Conservation (phyloP, 2,329 filamentous ascomycete genomes). For the Trematosphaeria pertusa region DNA sequence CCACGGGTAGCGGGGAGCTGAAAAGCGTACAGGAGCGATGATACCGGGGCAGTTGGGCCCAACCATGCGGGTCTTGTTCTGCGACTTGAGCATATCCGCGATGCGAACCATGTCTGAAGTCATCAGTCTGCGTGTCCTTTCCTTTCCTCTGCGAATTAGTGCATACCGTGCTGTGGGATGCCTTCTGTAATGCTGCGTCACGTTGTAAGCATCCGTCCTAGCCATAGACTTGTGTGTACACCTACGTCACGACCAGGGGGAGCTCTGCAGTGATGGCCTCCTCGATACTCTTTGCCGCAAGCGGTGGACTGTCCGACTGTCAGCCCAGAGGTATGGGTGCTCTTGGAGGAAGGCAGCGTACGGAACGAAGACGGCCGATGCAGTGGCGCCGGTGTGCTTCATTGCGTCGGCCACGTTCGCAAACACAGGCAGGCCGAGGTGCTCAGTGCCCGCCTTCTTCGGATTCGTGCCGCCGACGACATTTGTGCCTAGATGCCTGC, state of each 20-base stretch:
- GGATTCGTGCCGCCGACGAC: constrained; percentile 98
- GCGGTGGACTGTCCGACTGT: constrained; percentile 73
- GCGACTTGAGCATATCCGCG: constrained; percentile 96
- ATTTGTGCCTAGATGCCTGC: constrained; percentile 74
- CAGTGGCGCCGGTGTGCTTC: constrained; percentile 87
- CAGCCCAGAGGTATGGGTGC: no score
- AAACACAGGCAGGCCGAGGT: constrained; percentile 93
- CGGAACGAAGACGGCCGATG: constrained; percentile 96
- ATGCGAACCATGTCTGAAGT: constrained; percentile 94
- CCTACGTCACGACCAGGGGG: constrained; percentile 85
- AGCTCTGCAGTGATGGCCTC: constrained; percentile 94
- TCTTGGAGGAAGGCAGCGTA: constrained; percentile 58
- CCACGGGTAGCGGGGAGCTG: no score
- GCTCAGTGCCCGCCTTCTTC: constrained; percentile 92
- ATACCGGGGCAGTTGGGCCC: constrained; percentile 98
- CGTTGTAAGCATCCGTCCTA: constrained; percentile 35
- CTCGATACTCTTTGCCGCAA: constrained; percentile 94
- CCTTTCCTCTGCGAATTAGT: no score
- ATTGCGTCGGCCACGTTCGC: constrained; percentile 86
- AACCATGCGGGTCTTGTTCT: constrained; percentile 95
- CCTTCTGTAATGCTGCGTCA: constrained; percentile 82
- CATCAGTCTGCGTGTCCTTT: constrained; percentile 22
- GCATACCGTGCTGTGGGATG: constrained; percentile 91
- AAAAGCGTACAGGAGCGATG: constrained; percentile 74
- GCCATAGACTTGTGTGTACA: constrained; percentile 28